These are phyloP conservation scores for Phytophthora pseudosyringae DNA, from an alignment of 352 stramenopile species.

Conservation along the genomic window DNA sequence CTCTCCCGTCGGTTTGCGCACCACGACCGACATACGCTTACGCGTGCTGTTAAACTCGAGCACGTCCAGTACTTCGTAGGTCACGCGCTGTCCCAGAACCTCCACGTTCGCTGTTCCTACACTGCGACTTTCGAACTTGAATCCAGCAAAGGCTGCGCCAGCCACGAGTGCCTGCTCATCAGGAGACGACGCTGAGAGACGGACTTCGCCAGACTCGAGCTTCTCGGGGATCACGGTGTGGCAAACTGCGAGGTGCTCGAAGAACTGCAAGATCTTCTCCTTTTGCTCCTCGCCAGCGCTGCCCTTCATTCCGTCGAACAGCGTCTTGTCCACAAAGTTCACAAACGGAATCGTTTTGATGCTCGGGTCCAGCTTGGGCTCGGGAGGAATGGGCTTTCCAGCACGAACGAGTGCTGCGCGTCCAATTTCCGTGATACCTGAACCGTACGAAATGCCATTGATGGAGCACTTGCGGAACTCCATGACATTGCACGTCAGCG, in stretches of 20 bases:
- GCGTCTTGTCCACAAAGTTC: constrained; percentile 75
- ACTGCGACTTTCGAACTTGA: constrained; percentile 67
- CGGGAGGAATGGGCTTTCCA: constrained; percentile 63
- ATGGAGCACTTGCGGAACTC: constrained; percentile 95
- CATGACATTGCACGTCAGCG: constrained; percentile 94
- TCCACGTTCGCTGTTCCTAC: constrained; percentile 59
- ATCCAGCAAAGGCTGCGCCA: constrained; percentile 73
- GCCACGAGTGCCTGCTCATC: constrained; percentile 88
- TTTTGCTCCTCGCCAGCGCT: constrained; percentile 48
- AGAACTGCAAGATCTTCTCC: constrained; percentile 76
- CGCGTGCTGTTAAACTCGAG: constrained; percentile 83
- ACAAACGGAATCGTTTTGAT: constrained; percentile 72
- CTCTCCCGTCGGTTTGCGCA: constrained; percentile 59
- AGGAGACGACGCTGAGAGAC: constrained; percentile 77
- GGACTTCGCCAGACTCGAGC: constrained; percentile 67
- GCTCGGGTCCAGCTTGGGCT: constrained; percentile 65
- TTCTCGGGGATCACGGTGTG: constrained; percentile 84
- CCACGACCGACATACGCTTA: constrained; percentile 81
- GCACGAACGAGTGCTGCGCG: constrained; percentile 63
- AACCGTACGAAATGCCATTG: constrained; percentile 91
- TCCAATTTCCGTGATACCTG: constrained; percentile 83
- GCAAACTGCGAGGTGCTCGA: constrained; percentile 85
- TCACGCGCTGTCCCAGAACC: constrained; percentile 52
- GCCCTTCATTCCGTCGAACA: constrained; percentile 72
- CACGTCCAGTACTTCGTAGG: constrained; percentile 72